Evolutionary conservation across 257 asterid genomes (phyloP).

Genomic region (Nicotiana knightiana): DNA sequence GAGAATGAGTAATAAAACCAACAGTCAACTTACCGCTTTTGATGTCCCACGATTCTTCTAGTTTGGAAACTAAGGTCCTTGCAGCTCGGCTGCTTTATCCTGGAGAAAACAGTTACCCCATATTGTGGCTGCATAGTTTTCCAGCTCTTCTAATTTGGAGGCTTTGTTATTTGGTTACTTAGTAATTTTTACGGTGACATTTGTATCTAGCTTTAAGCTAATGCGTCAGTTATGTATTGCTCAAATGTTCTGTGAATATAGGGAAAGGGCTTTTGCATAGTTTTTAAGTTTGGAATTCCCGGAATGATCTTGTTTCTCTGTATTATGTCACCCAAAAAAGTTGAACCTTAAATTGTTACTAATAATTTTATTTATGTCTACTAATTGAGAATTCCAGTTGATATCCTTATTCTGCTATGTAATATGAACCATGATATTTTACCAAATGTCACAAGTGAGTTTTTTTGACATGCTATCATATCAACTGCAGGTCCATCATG

Average conservation of each 20-base stretch:
- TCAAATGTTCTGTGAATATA: not conserved
- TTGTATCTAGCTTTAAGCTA: not conserved
- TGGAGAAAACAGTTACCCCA: not conserved
- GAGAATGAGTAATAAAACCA: not conserved
- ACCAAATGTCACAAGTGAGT: not conserved
- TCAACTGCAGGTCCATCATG: conserved; percentile 50
- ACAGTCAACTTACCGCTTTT: not conserved
- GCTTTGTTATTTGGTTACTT: not conserved
- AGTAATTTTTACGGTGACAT: not conserved
- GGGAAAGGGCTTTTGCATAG: not conserved
- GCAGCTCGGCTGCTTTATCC: not conserved
- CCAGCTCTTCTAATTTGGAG: not conserved
- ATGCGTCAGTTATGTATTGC: not conserved
- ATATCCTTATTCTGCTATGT: not conserved
- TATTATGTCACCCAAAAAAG: not conserved
- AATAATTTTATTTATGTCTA: not conserved
- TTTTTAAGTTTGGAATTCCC: not conserved
- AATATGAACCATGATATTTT: not conserved
- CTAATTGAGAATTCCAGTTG: not conserved
- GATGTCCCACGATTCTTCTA: not conserved
- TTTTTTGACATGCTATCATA: conserved; percentile 6
- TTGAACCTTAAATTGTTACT: not conserved
- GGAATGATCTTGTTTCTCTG: not conserved
- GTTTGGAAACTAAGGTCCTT: not conserved
- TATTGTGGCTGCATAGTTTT: not conserved